Evolutionary conservation across 2,329 filamentous ascomycete species (phyloP), one percentile per base, ranked within the genome.

Genomic region (Sclerotiophoma versabilis): DNA sequence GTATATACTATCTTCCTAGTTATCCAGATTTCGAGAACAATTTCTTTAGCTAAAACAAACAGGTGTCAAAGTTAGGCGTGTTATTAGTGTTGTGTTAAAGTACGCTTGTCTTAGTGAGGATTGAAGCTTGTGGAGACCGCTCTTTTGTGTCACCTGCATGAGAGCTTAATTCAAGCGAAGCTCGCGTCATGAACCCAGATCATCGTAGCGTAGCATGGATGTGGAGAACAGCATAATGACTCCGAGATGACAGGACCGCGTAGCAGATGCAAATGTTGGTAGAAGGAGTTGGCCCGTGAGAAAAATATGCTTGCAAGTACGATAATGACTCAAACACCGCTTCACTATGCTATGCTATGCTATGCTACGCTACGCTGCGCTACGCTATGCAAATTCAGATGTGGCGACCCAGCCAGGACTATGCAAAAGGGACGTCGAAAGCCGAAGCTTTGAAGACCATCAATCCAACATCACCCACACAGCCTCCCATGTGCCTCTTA

Each of bases 261-360:
- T 20, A n/a, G 11, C 14, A 25, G 19, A 15, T n/a, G 27, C n/a
- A 25, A 43, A 7, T 17, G n/a, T 5, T 14, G n/a, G 9, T 19
- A 27, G 12, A 11, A 22, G 15, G 5, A 27, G 22, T 15, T 14
- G 30, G 11, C 5, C 25, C 4, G 20, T 23, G 10, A 42, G 19
- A 45, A 41, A 10, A 23, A n/a, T 8, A 39, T 20, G 23, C 33
- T 39, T 43, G 12, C 27, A 15, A 22, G 10, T 43, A 37, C 19
- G 10, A 20, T 12, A 14, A 15, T 30, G 25, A 29, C 22, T 5
- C 6, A 30, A 43, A 29, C 33, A 44, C 29, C 29, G 46, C 41
- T 36, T 49, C 41, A 44, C 49, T 52, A 50, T 37, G 47, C 57
- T 51, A 57, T 36, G 29, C 44, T 43, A 42, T 33, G 43, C 51